These are phyloP conservation scores for Fistulifera pelliculosa DNA, from an alignment of 108 stramenopile species.

Conservation along the genomic window DNA sequence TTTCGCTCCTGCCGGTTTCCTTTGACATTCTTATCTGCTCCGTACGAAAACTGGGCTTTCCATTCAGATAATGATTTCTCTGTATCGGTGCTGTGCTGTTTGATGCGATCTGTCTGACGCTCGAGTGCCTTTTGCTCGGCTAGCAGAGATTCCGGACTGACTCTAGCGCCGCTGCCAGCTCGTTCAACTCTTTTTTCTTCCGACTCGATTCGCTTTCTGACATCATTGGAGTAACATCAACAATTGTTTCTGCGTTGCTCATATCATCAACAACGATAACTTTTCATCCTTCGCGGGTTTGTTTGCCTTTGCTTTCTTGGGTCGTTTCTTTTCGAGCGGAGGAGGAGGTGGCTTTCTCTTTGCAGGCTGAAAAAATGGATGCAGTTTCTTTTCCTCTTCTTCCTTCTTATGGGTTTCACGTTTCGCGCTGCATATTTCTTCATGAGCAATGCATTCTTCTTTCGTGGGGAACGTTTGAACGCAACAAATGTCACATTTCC, in stretches of 20 bases:
- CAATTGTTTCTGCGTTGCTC: no score
- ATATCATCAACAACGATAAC: no score
- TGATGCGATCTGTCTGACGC: slow-evolving; percentile 2
- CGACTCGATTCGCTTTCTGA: not conserved
- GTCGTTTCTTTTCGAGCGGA: not conserved
- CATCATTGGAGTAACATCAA: no score
- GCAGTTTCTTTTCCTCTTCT: not conserved
- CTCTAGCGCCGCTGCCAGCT: not conserved
- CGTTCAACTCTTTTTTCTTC: not conserved
- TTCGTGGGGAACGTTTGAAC: slow-evolving; percentile 34
- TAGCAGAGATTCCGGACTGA: not conserved
- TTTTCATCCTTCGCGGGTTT: not conserved
- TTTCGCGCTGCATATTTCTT: slow-evolving; percentile 30
- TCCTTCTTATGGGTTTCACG: not conserved
- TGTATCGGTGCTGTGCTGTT: not conserved
- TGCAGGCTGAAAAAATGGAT: not conserved
- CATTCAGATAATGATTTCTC: no score
- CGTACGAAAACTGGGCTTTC: no score
- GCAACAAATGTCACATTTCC: slow-evolving; percentile 67
- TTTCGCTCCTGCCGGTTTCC: no score
- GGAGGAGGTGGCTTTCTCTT: not conserved
- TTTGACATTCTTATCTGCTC: no score
- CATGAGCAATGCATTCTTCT: slow-evolving; percentile 57
- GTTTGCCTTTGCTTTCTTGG: not conserved
- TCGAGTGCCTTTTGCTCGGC: slow-evolving; percentile 11